Conservation (phyloP, 768 basidiomycete species). For the Trichaptum fuscoviolaceum region DNA sequence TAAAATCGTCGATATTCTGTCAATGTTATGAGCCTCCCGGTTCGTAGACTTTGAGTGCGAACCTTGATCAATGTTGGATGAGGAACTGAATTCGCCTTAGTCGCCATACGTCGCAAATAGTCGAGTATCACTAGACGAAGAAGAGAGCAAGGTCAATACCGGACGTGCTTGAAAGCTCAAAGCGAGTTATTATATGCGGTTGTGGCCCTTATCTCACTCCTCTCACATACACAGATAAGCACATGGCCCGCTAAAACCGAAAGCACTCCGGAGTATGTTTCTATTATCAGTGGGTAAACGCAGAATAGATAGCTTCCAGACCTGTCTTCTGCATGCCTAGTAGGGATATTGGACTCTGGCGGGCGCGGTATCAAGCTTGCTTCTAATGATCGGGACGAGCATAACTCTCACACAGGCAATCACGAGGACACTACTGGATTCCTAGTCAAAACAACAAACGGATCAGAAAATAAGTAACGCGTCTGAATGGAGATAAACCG, state of each 20-base stretch:
- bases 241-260: conserved; percentile 1
- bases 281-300: conserved; percentile 1
- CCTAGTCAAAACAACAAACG: background rate
- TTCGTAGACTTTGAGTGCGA: conserved; percentile 9
- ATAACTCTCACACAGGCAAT: background rate
- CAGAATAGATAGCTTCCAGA: background rate
- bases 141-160: background rate
- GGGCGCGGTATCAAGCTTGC: background rate
- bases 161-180: background rate
- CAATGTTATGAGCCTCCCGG: background rate
- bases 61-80: conserved; percentile 58
- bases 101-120: conserved; percentile 40
- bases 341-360: background rate
- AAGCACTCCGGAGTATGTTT: background rate
- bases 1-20: conserved; percentile 16
- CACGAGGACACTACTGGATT: background rate
- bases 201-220: background rate
- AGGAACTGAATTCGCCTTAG: conserved; percentile 52
- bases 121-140: background rate
- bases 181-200: background rate
- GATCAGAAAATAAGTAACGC: background rate
- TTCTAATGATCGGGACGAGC: background rate
- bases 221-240: background rate
- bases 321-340: background rate
- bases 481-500: background rate